Evolutionary conservation across 2,329 filamentous ascomycete genomes (phyloP).

Genomic region (Colletotrichum cereale): DNA sequence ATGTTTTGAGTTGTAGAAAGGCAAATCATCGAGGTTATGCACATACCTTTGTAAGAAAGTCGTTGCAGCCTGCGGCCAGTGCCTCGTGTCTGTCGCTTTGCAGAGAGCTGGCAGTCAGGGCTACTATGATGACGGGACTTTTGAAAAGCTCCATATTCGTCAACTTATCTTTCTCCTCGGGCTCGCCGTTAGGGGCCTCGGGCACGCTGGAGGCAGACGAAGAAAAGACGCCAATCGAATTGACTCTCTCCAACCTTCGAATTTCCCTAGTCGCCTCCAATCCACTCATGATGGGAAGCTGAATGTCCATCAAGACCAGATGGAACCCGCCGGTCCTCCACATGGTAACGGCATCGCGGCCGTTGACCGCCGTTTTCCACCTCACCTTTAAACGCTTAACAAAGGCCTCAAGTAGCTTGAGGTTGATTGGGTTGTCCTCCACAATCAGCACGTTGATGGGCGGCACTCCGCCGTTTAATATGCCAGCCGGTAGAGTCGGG

Average conservation of each 20-base stretch:
- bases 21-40: neutral
- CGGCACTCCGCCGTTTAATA: slow-evolving; percentile 86
- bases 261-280: slow-evolving; percentile 97
- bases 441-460: slow-evolving; percentile 98
- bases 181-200: slow-evolving; percentile 58
- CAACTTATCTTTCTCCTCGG: slow-evolving; percentile 76
- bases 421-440: slow-evolving; percentile 98
- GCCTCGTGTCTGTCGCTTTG: slow-evolving; percentile 97
- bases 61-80: slow-evolving; percentile 94
- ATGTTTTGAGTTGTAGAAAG: neutral
- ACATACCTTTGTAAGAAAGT: slow-evolving; percentile 94
- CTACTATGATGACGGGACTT: slow-evolving; percentile 97
- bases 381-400: slow-evolving; percentile 96
- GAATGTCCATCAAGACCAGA: slow-evolving; percentile 98
- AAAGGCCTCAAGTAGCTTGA: slow-evolving; percentile 92
- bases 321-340: slow-evolving; percentile 96
- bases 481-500: slow-evolving; percentile 67
- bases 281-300: slow-evolving; percentile 95
- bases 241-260: slow-evolving; percentile 86
- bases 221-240: slow-evolving; percentile 91
- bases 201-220: slow-evolving; percentile 66
- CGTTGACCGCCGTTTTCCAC: slow-evolving; percentile 98
- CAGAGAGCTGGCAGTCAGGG: slow-evolving; percentile 91
- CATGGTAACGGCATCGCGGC: slow-evolving; percentile 90
- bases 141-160: slow-evolving; percentile 83